phyloP scores from a whole-genome alignment of 176 grass and related monocot species.

The Raddia distichophylla region DNA sequence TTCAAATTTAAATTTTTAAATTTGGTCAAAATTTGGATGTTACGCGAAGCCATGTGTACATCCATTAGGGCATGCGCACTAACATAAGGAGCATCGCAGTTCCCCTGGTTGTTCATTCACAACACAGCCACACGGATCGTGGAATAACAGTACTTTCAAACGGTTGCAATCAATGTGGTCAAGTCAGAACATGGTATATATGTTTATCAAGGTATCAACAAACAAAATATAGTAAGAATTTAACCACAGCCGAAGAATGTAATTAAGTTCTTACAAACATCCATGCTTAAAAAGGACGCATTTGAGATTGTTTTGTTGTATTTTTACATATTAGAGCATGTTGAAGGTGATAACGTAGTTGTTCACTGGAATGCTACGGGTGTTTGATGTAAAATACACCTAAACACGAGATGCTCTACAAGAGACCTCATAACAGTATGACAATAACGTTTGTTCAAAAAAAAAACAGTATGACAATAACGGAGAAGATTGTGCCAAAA shows the following conservation, averaged over 20 bases:
- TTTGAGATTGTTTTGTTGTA: slow-evolving; percentile 13
- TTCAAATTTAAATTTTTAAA: no score
- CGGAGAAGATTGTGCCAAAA: no score
- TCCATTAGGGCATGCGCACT: slow-evolving; percentile 47
- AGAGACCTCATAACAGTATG: slow-evolving; percentile 25
- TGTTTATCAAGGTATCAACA: slow-evolving; percentile 39
- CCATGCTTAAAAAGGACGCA: background rate
- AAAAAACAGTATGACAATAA: no score
- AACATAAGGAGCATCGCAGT: slow-evolving; percentile 67
- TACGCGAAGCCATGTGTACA: slow-evolving; percentile 63
- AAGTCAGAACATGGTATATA: slow-evolving; percentile 69
- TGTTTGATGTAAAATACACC: background rate
- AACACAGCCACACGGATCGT: slow-evolving; percentile 61
- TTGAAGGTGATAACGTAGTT: slow-evolving; percentile 10
- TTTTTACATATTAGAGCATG: slow-evolving; percentile 11
- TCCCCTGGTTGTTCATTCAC: slow-evolving; percentile 55
- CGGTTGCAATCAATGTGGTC: slow-evolving; percentile 61
- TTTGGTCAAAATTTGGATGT: no score
- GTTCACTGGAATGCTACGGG: slow-evolving; percentile 26
- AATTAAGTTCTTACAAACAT: slow-evolving; percentile 27
- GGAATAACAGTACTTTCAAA: slow-evolving; percentile 60
- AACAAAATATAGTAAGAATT: slow-evolving; percentile 29
- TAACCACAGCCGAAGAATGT: background rate
- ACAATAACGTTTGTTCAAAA: no score
- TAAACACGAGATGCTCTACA: slow-evolving; percentile 27